Conservation (phyloP, 2,329 filamentous ascomycete genomes). For the Spiromastix sp. region DNA sequence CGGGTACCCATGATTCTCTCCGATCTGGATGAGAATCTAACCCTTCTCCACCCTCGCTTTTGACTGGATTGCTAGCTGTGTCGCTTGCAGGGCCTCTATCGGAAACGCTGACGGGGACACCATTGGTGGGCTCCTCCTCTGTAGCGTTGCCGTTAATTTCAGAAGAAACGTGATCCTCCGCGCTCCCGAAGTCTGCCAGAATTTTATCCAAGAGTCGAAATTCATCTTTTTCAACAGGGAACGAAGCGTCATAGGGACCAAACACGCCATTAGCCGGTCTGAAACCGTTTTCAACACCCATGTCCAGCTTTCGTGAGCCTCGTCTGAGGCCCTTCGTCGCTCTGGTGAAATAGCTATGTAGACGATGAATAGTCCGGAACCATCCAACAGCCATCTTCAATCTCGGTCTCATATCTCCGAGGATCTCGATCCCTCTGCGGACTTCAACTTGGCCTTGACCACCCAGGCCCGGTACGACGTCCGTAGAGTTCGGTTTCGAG, state of each 20-base stretch:
- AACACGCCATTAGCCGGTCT: neutral
- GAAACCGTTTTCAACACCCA: slow-evolving; percentile 17
- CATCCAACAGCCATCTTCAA: slow-evolving; percentile 31
- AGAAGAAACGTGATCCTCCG: slow-evolving; percentile 29
- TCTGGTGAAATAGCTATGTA: slow-evolving; percentile 31
- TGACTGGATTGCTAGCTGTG: slow-evolving; percentile 30
- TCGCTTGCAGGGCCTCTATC: slow-evolving; percentile 28
- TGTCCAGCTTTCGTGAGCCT: slow-evolving; percentile 22
- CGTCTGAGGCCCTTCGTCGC: slow-evolving; percentile 29
- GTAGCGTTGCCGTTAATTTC: slow-evolving; percentile 19
- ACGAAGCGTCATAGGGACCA: slow-evolving; percentile 23
- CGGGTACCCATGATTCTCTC: slow-evolving; percentile 32
- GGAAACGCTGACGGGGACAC: slow-evolving; percentile 14
- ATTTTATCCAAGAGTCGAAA: slow-evolving; percentile 32
- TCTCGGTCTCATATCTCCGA: slow-evolving; percentile 31
- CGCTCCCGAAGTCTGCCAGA: slow-evolving; percentile 29
- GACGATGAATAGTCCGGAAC: slow-evolving; percentile 34
- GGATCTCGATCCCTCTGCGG: slow-evolving; percentile 27
- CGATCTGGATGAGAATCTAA: slow-evolving; percentile 22
- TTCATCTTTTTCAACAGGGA: slow-evolving; percentile 25
- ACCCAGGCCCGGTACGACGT: slow-evolving; percentile 12
- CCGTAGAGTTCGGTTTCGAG: slow-evolving; percentile 16
- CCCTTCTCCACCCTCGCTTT: slow-evolving; percentile 28
- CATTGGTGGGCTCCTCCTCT: slow-evolving; percentile 24
- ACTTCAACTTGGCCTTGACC: slow-evolving; percentile 23